A percentile compares a stretch with the other conserved stretches of the same genome.
phyloP scores from a whole-genome alignment of 345 rosid species.

The Jatropha curcas region DNA sequence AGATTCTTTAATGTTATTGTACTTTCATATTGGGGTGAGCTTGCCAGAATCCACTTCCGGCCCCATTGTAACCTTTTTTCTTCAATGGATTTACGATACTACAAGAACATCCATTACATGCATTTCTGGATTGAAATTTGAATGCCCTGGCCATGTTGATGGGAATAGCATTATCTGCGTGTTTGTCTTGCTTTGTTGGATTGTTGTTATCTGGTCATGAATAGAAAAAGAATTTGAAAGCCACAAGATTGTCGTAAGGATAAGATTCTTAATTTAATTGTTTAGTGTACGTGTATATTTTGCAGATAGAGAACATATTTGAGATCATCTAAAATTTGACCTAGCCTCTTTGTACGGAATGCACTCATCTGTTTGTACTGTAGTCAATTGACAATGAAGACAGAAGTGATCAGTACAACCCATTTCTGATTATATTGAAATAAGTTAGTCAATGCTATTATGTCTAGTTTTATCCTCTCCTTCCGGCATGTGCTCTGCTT shows the following conservation, averaged over 20 bases:
- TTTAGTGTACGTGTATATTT: background rate
- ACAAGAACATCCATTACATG: too few relatives aligned
- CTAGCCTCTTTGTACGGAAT: background rate
- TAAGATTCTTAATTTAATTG: background rate
- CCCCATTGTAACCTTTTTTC: too few relatives aligned
- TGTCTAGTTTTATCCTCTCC: background rate
- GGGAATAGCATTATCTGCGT: too few relatives aligned
- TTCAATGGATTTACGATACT: too few relatives aligned
- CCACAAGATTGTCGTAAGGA: background rate
- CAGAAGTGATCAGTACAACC: background rate
- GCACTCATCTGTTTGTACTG: background rate
- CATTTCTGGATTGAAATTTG: too few relatives aligned
- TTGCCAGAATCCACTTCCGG: too few relatives aligned
- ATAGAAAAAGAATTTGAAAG: background rate
- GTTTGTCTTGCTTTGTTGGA: background rate
- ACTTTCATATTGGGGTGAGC: too few relatives aligned
- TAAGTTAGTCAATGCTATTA: background rate
- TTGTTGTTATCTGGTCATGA: background rate
- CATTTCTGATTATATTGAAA: background rate
- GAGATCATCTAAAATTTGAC: background rate
- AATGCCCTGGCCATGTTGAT: too few relatives aligned
- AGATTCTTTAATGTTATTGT: too few relatives aligned
- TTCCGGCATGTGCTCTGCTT: background rate
- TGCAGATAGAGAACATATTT: background rate
- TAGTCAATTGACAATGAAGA: background rate